phyloP scores from a whole-genome alignment of 768 basidiomycete species.

The Kwoniella sp. region DNA sequence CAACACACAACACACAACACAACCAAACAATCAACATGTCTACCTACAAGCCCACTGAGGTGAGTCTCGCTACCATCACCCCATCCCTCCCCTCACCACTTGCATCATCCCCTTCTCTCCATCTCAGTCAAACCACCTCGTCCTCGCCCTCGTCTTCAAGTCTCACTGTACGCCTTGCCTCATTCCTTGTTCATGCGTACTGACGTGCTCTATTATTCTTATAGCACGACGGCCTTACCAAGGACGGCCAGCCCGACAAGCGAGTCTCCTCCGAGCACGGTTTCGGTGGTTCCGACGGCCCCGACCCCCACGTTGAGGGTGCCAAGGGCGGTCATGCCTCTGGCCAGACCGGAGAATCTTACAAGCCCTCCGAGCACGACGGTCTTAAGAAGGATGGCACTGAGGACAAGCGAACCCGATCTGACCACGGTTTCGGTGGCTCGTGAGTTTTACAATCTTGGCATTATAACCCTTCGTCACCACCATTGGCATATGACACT shows the following conservation, averaged over 20 bases:
- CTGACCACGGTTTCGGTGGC: constrained; percentile 56
- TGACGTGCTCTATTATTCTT: neutral
- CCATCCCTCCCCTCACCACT: neutral
- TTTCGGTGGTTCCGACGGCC: constrained; percentile 53
- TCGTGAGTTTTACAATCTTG: constrained; percentile 38
- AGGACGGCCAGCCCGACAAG: constrained; percentile 57
- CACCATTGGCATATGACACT: too few species aligned
- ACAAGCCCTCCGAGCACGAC: constrained; percentile 56
- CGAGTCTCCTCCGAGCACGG: constrained; percentile 56
- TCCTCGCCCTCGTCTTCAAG: too few species aligned
- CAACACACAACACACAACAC: too few species aligned
- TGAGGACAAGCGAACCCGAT: constrained; percentile 50
- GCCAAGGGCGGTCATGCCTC: constrained; percentile 47
- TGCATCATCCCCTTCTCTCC: neutral
- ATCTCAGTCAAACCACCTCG: neutral
- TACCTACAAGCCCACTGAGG: constrained; percentile 57
- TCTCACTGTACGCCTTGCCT: too few species aligned
- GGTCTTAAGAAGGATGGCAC: constrained; percentile 54
- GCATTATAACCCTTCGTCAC: too few species aligned
- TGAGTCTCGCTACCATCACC: constrained; percentile 17
- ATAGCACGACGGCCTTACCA: constrained; percentile 54
- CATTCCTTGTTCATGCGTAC: too few species aligned
- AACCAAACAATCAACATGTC: constrained; percentile 45
- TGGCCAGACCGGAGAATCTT: constrained; percentile 31
- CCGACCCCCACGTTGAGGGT: constrained; percentile 55